These are phyloP conservation scores for Xylariaceae sp. DNA, from an alignment of 2,329 filamentous ascomycete genomes.

Conservation along the genomic window DNA sequence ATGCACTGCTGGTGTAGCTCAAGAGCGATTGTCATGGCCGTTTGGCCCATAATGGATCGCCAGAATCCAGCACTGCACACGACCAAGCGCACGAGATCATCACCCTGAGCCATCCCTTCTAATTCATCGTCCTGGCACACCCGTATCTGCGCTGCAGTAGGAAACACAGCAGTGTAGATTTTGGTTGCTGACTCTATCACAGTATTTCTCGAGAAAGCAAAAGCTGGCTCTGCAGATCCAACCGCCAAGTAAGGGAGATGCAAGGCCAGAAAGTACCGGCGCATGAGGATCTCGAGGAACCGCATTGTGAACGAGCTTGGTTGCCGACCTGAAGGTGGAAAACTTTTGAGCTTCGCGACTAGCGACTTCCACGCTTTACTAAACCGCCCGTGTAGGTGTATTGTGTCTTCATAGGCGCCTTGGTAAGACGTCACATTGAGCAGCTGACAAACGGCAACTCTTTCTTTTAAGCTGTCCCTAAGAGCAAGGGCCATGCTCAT, in stretches of 20 bases:
- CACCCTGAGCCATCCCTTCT: conserved; percentile 11
- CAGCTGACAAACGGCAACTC: conserved; percentile 40
- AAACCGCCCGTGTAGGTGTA: conserved; percentile 42
- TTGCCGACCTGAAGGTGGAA: conserved; percentile 9
- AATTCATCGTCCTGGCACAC: neutral
- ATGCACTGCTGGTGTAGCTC: conserved; percentile 40
- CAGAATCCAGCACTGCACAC: conserved; percentile 40
- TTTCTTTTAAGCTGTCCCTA: conserved; percentile 38
- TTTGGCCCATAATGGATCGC: conserved; percentile 32
- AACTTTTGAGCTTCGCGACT: conserved; percentile 21
- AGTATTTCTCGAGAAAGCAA: conserved; percentile 48
- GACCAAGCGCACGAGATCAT: conserved; percentile 37
- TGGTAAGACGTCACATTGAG: conserved; percentile 39
- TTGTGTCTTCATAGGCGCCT: conserved; percentile 40
- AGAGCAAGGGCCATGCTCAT: conserved; percentile 49
- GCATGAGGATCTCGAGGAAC: conserved; percentile 47
- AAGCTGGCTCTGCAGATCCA: conserved; percentile 39
- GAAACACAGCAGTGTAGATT: conserved; percentile 40
- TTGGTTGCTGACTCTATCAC: conserved; percentile 46
- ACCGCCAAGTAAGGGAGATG: conserved; percentile 50
- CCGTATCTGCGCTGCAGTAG: conserved; percentile 16
- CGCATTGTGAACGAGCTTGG: conserved; percentile 39
- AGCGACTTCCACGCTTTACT: conserved; percentile 40
- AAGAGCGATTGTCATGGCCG: conserved; percentile 34
- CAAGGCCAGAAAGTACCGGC: conserved; percentile 51